phyloP scores from a whole-genome alignment of 768 basidiomycete genomes.

The Leccinum pellstonianum region DNA sequence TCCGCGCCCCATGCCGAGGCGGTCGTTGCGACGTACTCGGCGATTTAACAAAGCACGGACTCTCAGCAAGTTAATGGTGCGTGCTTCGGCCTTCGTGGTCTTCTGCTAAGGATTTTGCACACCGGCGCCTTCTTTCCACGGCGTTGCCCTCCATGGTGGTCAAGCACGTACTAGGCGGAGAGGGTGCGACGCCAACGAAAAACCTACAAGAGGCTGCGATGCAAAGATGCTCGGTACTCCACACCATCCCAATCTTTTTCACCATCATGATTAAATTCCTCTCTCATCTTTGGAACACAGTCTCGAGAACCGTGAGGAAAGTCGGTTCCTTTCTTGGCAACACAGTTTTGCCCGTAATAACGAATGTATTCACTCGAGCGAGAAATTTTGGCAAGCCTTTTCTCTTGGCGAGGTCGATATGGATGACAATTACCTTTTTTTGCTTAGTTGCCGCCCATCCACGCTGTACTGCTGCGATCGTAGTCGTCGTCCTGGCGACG shows the following conservation, averaged over 20 bases:
- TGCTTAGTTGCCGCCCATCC: conserved; percentile 2
- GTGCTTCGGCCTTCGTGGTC: background rate
- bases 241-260: background rate
- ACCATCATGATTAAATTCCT: background rate
- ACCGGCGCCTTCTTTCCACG: background rate
- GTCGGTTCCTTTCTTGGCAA: background rate
- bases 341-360: background rate
- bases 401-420: background rate
- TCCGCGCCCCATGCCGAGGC: too few relatives aligned
- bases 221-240: background rate
- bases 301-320: background rate
- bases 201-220: conserved; percentile 3
- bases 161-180: background rate
- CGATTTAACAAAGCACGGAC: background rate
- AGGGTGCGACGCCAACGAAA: background rate
- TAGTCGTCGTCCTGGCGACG: background rate
- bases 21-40: background rate
- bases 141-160: background rate
- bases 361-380: background rate
- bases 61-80: too few relatives aligned
- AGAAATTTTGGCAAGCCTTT: background rate
- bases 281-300: background rate
- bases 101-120: background rate
- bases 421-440: background rate
- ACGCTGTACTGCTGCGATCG: rapidly evolving